Base-by-base conservation (phyloP, 2,329 filamentous ascomycete species). In the Anisogramma anomala region DNA sequence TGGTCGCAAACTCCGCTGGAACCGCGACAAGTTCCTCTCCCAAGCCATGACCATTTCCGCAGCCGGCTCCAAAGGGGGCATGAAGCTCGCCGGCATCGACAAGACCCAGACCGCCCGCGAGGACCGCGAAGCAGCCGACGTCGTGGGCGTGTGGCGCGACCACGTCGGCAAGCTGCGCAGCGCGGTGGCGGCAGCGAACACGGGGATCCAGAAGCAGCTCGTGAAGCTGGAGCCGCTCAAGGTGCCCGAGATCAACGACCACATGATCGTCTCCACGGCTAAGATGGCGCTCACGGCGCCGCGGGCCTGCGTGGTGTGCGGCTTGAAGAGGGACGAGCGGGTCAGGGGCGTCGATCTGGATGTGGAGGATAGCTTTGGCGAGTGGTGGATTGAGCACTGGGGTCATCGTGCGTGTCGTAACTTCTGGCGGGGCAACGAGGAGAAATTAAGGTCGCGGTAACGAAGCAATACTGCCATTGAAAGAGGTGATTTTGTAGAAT, bases 361-460 rank as follows among this genome's bases (percentile, higher is more conserved):
- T 19, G 77, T 93, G 7, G 79, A 89, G 53, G 89, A 96, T 59
- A 87, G 83, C 58, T 95, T 95, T 66, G 87, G 86, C 10, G 89
- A 96, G 64, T 96, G 87, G 85, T 96, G 89, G 89, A 69, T 82
- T 31, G 87, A 95, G 33, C 81, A 89, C 58, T 88, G 86, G 82
- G 85, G 82, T 0, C 83, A 88, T 60, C 67, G 75, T 47, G 74
- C 76, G 15, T 96, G 89, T 61, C 76, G 76, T 57, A 81, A 82
- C 48, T 94, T 94, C 55, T 96, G 89, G 89, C 65, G 81, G 45
- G 69, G 81, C 52, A 81, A 93, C 58, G 83, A 84, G 58, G 68
- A 68, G 39, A 27, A 69, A 43, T 64, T 94, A 49, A 74, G 77
- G 48, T 80, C 83, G 52, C 72, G 82, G 53, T 91, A 39, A 48